A percentile compares a stretch with the other conserved stretches of the same genome.
phyloP scores from a whole-genome alignment of 192 early-diverging fungal species.

The Umbelopsis isabellina region DNA sequence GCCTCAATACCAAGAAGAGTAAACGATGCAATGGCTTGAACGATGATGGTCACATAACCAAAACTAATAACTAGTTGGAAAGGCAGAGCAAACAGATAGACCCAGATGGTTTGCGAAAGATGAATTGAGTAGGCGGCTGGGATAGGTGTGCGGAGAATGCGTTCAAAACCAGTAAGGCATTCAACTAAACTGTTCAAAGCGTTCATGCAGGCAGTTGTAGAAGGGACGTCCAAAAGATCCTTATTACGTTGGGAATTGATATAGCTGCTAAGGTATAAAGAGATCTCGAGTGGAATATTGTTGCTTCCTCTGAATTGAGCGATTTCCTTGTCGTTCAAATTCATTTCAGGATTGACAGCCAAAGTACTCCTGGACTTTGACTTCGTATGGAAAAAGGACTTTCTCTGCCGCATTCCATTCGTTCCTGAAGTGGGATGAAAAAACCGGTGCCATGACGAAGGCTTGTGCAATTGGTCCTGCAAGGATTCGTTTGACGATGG shows the following conservation, averaged over 20 bases:
- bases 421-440: not conserved
- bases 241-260: slow-evolving; percentile 38
- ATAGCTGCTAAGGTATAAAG: slow-evolving; percentile 65
- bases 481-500: slow-evolving; percentile 40
- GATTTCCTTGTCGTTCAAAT: not conserved
- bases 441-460: slow-evolving; percentile 1
- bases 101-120: slow-evolving; percentile 78
- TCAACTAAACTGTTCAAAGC: slow-evolving; percentile 55
- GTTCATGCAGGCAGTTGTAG: slow-evolving; percentile 51
- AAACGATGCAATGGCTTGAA: slow-evolving; percentile 71
- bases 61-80: slow-evolving; percentile 70
- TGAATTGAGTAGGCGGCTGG: slow-evolving; percentile 90
- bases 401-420: not conserved
- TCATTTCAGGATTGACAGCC: not conserved
- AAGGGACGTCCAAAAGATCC: slow-evolving; percentile 48
- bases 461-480: slow-evolving; percentile 25
- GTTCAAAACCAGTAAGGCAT: slow-evolving; percentile 74
- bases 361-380: not conserved
- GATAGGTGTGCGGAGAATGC: slow-evolving; percentile 85
- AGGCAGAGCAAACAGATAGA: slow-evolving; percentile 79
- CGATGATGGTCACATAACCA: slow-evolving; percentile 57
- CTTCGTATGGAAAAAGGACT: slow-evolving; percentile 11
- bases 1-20: slow-evolving; percentile 83
- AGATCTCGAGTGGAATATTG: slow-evolving; percentile 63
- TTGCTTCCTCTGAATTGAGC: slow-evolving; percentile 14